Conservation (phyloP, 202 grass and related monocot species). For the Schoenoplectus triqueter region DNA sequence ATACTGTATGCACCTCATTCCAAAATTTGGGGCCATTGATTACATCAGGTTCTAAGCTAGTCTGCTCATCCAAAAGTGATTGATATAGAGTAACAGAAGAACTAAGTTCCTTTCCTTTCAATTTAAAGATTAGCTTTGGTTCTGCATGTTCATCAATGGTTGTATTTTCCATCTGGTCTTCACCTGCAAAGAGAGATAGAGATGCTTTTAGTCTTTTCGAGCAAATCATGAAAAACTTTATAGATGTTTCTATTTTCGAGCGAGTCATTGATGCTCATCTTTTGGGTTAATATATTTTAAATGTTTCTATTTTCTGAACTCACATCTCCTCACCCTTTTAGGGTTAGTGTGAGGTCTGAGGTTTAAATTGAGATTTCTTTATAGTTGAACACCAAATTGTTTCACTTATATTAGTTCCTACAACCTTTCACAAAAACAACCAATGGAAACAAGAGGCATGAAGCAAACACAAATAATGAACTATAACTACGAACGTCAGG, state of each 20-base stretch:
- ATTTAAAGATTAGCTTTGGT: conserved; percentile 68
- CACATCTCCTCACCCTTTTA: conserved; percentile 16
- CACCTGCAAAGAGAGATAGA: conserved; percentile 48
- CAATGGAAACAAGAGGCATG: neutral
- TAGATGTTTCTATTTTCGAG: neutral
- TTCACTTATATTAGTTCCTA: conserved; percentile 13
- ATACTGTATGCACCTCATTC: conserved; percentile 65
- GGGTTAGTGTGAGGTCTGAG: neutral
- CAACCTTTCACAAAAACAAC: neutral
- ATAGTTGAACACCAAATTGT: conserved; percentile 34
- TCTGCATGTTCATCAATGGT: conserved; percentile 33
- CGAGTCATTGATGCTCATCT: neutral
- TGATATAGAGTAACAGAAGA: conserved; percentile 80
- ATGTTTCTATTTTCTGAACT: conserved; percentile 19
- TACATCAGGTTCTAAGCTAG: conserved; percentile 72
- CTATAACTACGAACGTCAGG: neutral
- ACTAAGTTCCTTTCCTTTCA: conserved; percentile 78
- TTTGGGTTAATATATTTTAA: conserved; percentile 31
- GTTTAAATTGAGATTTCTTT: neutral
- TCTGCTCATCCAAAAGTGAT: conserved; percentile 80
- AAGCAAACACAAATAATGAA: neutral
- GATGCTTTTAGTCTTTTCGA: conserved; percentile 35
- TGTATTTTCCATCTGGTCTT: conserved; percentile 47
- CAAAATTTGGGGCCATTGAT: conserved; percentile 85
- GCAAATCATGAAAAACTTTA: conserved; percentile 7